Base-by-base conservation (phyloP, 2,329 filamentous ascomycete species). In the Colletotrichum tropicale region DNA sequence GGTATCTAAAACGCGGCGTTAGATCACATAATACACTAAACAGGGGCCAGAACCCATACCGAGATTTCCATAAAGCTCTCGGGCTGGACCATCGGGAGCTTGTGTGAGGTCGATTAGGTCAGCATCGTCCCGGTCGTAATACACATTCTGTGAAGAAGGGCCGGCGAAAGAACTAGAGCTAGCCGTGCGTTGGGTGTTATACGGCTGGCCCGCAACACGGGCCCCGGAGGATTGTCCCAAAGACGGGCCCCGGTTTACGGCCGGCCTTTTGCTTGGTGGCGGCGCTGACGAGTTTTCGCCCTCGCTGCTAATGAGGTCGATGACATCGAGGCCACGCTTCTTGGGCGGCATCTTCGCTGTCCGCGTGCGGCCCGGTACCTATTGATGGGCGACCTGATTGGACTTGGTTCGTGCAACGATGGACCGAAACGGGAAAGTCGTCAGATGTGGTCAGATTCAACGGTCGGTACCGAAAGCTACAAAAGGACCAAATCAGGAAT, bases 51-150 rank as follows among this genome's bases (percentile, higher is more conserved):
- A 24, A 15, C 18, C 26, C 85, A 68, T 78, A 88, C 87, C 84
- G 60, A 88, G 81, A 16, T 83, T 85, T 12, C 88, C 88, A 66
- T 91, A 91, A 13, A 89, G 80, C 76, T 91, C 89, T 16, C 82
- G 81, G 24, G 77, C 77, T 3, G 85, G 84, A 2, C 81, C 84
- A 28, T 89, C 85, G 30, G 85, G 83, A 7, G 82, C 82, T 78
- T 89, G 88, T 1, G 86, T 88, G 43, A 88, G 79, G 64, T 88
- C 87, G 34, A 87, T 78, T 13, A 80, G 79, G 8, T 88, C 86
- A 6, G 84, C 83, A 43, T 88, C 86, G n/a, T 77, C 77, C 8
- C 79, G 78, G 13, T 78, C 74, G 21, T 73, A 62, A 24, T 62
- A 65, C 26, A 60, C 61, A 60, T 64, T 36, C 18, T 79, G 78